Percentiles rank a stretch among this genome's conserved stretches.
phyloP scores from a whole-genome alignment of 2,329 filamentous ascomycete genomes.

The Lecanosticta acicola region DNA sequence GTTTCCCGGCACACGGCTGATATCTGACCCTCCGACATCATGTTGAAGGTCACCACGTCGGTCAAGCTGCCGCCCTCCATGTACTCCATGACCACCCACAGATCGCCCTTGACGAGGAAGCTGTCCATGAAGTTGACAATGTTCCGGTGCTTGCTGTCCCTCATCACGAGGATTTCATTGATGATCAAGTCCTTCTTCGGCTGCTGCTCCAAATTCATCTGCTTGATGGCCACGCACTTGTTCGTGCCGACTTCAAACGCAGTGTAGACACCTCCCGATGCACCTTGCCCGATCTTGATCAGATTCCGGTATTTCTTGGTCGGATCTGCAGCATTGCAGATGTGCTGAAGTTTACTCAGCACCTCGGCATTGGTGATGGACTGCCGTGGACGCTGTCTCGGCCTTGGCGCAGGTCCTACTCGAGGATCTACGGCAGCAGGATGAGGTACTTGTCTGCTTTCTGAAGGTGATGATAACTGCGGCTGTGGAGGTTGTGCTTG shows the following conservation, averaged over 20 bases:
- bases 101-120: constrained; percentile 78
- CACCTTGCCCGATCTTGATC: constrained; percentile 94
- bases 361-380: constrained; percentile 69
- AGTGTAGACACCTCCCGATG: constrained; percentile 90
- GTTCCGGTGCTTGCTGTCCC: constrained; percentile 95
- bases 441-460: constrained; percentile 21
- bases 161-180: constrained; percentile 99
- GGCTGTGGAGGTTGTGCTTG: constrained; percentile 41
- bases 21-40: constrained; percentile 97
- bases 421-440: constrained; percentile 41
- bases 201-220: constrained; percentile 98
- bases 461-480: constrained; percentile 33
- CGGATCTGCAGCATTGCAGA: constrained; percentile 86
- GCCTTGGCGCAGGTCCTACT: constrained; percentile 57
- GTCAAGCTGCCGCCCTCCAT: constrained; percentile 98
- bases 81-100: constrained; percentile 99
- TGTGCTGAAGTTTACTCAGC: constrained; percentile 73
- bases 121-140: constrained; percentile 99
- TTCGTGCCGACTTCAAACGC: constrained; percentile 81
- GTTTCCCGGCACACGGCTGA: constrained; percentile 93
- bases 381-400: constrained; percentile 71
- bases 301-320: constrained; percentile 80
- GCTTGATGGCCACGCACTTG: constrained; percentile 92
- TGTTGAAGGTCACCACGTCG: constrained; percentile 97
- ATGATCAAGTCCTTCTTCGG: constrained; percentile 99